These are phyloP conservation scores for Ephemerocybe angulata DNA, from an alignment of 768 basidiomycete genomes.

Conservation along the genomic window DNA sequence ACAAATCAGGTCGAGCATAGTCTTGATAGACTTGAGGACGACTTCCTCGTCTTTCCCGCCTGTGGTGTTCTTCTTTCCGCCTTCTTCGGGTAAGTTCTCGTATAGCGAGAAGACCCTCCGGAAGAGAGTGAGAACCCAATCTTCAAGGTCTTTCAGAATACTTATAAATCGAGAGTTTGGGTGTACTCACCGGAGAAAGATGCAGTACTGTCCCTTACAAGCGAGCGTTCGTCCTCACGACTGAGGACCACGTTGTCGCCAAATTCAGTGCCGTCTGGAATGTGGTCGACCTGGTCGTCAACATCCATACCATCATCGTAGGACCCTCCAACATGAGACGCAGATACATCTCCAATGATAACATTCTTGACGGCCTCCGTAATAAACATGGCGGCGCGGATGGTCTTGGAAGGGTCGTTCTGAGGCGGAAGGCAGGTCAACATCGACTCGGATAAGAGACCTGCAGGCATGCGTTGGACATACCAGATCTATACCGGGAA, in stretches of 20 bases:
- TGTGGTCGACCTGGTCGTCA: slow-evolving; percentile 39
- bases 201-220: slow-evolving; percentile 75
- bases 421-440: slow-evolving; percentile 23
- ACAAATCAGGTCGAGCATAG: slow-evolving; percentile 78
- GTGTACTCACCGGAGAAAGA: slow-evolving; percentile 61
- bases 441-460: not conserved
- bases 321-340: slow-evolving; percentile 52
- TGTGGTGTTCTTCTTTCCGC: slow-evolving; percentile 79
- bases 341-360: slow-evolving; percentile 73
- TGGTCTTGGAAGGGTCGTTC: slow-evolving; percentile 80
- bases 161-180: not conserved
- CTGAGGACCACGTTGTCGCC: slow-evolving; percentile 41
- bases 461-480: slow-evolving; percentile 19
- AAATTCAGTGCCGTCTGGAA: slow-evolving; percentile 53
- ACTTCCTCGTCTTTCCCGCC: slow-evolving; percentile 81
- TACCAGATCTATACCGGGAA: slow-evolving; percentile 90
- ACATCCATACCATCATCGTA: slow-evolving; percentile 55
- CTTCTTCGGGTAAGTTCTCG: slow-evolving; percentile 94
- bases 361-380: slow-evolving; percentile 69
- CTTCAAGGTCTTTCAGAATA: slow-evolving; percentile 31
- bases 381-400: slow-evolving; percentile 79
- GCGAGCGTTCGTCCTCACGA: slow-evolving; percentile 63
- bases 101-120: slow-evolving; percentile 77
- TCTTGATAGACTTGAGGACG: slow-evolving; percentile 74
- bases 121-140: slow-evolving; percentile 79